Evolutionary conservation across 2,329 filamentous ascomycete genomes (phyloP), one percentile per base, ranked within the genome.

Genomic region (Emydomyces testavorans): DNA sequence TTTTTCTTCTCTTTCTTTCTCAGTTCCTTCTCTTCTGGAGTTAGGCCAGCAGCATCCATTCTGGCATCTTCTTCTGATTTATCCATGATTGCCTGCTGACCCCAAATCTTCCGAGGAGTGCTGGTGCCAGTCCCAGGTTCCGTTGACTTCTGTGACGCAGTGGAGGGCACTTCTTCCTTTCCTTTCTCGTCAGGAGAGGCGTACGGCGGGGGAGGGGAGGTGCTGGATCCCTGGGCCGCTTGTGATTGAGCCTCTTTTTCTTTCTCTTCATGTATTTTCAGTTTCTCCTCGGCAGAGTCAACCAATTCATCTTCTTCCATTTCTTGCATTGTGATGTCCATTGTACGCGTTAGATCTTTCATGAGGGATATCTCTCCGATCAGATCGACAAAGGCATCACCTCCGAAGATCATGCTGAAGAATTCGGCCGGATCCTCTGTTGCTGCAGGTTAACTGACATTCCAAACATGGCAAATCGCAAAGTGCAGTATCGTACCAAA

Each of bases 331-430:
- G 87, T 89, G 56, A 98, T 96, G 60, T 98, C 92, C 90, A 98
- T 96, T 37, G 89, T 94, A 60, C 88, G 87, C 15, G 90, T 96
- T 47, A 98, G 76, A 62, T 98, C 92, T 72, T 95, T 96, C 85
- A 98, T 95, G 50, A 98, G 79, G 43, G 86, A 92, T 58, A 98
- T 94, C 74, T 98, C 92, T 56, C 92, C 92, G 61, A 98, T 96
- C 75, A 92, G 87, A 71, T 98, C 90, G 52, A 83, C 75, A 61
- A 98, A 98, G 10, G 90, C 88, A 59, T 95, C 90, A 52, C 92
- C 92, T 57, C 92, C 92, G 62, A 98, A 98, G 58, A 98, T 98
- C 73, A 89, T 93, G 60, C 85, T 85, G 71, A 98, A 98, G 76
- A 98, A 98, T 69, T 98, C 92, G 54, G 88, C 78, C 1, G 92